Evolutionary conservation across 441 rosid genomes (phyloP).

Genomic region (Breynia disticha): DNA sequence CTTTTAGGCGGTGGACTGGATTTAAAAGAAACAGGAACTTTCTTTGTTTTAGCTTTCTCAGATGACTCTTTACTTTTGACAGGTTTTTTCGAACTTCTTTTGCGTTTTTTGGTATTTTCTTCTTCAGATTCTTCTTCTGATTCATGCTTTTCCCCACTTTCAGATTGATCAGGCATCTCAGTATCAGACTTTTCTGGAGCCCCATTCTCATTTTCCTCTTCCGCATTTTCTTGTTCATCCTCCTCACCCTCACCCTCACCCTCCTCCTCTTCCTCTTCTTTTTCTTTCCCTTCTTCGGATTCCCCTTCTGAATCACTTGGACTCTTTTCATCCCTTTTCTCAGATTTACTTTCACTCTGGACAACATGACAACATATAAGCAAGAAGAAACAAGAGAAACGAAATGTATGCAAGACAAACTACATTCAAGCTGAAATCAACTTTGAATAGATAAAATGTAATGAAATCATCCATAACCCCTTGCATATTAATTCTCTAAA

Average conservation of each 20-base stretch:
- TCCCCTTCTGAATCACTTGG: slow-evolving; percentile 42
- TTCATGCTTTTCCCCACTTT: slow-evolving; percentile 61
- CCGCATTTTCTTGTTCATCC: slow-evolving; percentile 33
- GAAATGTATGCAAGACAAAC: neutral
- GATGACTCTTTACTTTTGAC: slow-evolving; percentile 43
- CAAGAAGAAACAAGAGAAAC: neutral
- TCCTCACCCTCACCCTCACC: slow-evolving; percentile 20
- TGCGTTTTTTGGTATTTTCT: slow-evolving; percentile 47
- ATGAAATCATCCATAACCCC: too few relatives aligned
- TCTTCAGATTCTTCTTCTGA: slow-evolving; percentile 76
- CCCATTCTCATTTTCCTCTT: slow-evolving; percentile 59
- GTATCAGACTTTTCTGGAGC: slow-evolving; percentile 57
- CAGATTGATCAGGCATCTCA: slow-evolving; percentile 48
- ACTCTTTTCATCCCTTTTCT: slow-evolving; percentile 34
- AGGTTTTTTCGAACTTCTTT: slow-evolving; percentile 28
- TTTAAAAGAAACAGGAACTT: slow-evolving; percentile 21
- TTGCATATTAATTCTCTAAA: too few relatives aligned
- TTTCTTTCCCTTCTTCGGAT: slow-evolving; percentile 32
- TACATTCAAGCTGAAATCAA: neutral
- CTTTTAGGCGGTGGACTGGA: slow-evolving; percentile 39
- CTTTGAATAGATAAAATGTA: too few relatives aligned
- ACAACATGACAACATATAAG: slow-evolving; percentile 9
- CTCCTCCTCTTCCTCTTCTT: slow-evolving; percentile 15
- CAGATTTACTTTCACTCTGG: slow-evolving; percentile 52
- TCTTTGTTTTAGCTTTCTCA: slow-evolving; percentile 52